Evolutionary conservation across 2,329 filamentous ascomycete genomes (phyloP), one percentile per base, ranked within the genome.

Genomic region (Neonectria neomacrospora): DNA sequence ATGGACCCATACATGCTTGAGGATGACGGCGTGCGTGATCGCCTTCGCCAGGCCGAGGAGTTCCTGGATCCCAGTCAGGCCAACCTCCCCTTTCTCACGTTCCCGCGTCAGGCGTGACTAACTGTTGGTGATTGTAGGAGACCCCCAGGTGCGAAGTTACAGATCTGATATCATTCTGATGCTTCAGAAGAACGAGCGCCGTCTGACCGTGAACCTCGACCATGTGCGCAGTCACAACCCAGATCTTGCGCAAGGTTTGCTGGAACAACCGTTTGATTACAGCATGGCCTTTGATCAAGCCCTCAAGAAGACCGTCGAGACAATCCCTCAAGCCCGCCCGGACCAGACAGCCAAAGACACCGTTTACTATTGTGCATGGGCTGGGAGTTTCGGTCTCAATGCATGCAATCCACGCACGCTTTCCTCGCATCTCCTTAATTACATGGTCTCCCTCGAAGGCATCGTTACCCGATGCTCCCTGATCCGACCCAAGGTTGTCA

Each of bases 391-490:
- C 76, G 96, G 96, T 69, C 90, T 97, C 76, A 96, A 93, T 77
- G 87, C 94, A 12, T 97, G 94, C 85, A 99, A 97, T 75, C 96
- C 96, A 42, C 89, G 96, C 70, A 98, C 96, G 0, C 82, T 99
- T 30, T 93, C 93, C 54, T 97, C 95, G 2, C 86, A 89, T 42
- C 92, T 97, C 73, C 86, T 99, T 60, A 99, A 99, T 79, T 90
- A 92, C 75, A 97, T 99, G 94, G 92, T 99, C 14, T 97, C 94
- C 3, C 86, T 99, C 54, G 96, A 99, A 80, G 96, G 96, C 50
- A 99, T 99, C 73, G 96, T 99, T 44, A 99, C 96, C 37, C 92
- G 96, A 78, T 97, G 93, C 80, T 97, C 94, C 23, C 85, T 99
- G 20, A 97, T 99, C 67, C 88, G 96, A 60, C 96, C 96, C 11